These are phyloP conservation scores for Hypoxylon cercidicola DNA, from an alignment of 495 filamentous ascomycete species.

Conservation along the genomic window DNA sequence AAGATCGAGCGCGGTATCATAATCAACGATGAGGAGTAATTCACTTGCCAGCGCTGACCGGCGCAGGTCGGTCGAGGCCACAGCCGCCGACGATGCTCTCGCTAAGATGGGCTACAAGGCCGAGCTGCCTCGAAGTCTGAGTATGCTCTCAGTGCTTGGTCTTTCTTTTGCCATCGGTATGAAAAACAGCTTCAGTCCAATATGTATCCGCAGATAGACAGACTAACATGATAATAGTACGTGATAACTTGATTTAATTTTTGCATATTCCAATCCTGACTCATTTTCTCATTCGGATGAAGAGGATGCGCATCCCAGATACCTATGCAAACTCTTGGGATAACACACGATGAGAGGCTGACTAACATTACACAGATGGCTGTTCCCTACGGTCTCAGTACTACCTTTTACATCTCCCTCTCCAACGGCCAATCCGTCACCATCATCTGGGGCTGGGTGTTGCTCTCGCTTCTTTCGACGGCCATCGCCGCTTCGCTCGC, in stretches of 20 bases:
- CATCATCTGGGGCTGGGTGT: slow-evolving; percentile 63
- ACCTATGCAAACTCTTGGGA: slow-evolving; percentile 33
- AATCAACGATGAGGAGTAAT: slow-evolving; percentile 22
- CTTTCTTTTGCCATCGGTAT: slow-evolving; percentile 54
- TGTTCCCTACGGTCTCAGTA: slow-evolving; percentile 52
- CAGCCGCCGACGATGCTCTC: slow-evolving; percentile 60
- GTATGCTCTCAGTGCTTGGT: slow-evolving; percentile 73
- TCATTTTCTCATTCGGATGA: neutral
- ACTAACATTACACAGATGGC: slow-evolving; percentile 21
- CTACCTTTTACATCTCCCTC: slow-evolving; percentile 73
- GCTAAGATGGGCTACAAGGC: slow-evolving; percentile 73
- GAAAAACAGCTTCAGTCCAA: neutral
- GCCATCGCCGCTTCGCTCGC: slow-evolving; percentile 70
- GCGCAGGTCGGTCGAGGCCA: slow-evolving; percentile 28
- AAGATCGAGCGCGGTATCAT: neutral
- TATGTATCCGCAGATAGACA: slow-evolving; percentile 9
- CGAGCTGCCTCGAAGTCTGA: slow-evolving; percentile 70
- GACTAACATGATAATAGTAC: slow-evolving; percentile 47
- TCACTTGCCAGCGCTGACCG: slow-evolving; percentile 28
- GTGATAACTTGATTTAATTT: slow-evolving; percentile 22
- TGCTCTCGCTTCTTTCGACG: slow-evolving; percentile 67
- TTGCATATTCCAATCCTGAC: neutral
- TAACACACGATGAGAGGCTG: slow-evolving; percentile 29
- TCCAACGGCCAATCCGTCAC: slow-evolving; percentile 68
- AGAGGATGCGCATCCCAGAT: slow-evolving; percentile 4